phyloP scores from a whole-genome alignment of 495 filamentous ascomycete species.

The Acidiella bohemica region DNA sequence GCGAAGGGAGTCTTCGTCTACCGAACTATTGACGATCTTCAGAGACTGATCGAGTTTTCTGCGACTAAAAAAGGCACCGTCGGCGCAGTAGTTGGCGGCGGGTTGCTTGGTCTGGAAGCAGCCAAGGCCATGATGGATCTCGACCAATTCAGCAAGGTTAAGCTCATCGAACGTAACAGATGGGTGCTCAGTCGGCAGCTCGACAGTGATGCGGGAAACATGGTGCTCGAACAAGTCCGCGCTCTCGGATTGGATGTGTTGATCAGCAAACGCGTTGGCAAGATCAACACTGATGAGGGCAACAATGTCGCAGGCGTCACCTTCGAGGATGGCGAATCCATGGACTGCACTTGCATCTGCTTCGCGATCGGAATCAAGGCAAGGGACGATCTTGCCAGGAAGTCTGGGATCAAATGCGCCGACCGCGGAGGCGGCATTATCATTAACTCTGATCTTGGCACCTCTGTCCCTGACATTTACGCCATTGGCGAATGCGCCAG shows the following conservation, averaged over 20 bases:
- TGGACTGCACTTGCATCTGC: constrained; percentile 74
- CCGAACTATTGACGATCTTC: constrained; percentile 72
- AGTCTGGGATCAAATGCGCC: constrained; percentile 59
- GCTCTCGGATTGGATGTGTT: constrained; percentile 74
- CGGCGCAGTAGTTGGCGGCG: constrained; percentile 81
- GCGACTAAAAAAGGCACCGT: constrained; percentile 48
- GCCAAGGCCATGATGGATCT: constrained; percentile 94
- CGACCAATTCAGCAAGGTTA: constrained; percentile 61
- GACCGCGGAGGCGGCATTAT: constrained; percentile 67
- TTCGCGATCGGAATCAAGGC: constrained; percentile 88
- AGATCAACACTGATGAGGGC: constrained; percentile 51
- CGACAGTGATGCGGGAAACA: constrained; percentile 66
- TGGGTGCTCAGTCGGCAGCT: constrained; percentile 85
- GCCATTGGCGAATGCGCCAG: constrained; percentile 92
- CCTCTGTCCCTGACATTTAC: constrained; percentile 62
- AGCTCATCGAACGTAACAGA: constrained; percentile 73
- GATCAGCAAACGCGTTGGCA: constrained; percentile 61
- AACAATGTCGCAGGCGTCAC: constrained; percentile 61
- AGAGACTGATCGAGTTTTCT: constrained; percentile 67
- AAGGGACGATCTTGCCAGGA: constrained; percentile 64
- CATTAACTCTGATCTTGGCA: constrained; percentile 57
- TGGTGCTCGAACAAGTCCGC: constrained; percentile 76
- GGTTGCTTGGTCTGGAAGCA: constrained; percentile 79
- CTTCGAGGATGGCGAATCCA: constrained; percentile 74
- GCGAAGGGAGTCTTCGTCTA: constrained; percentile 92